Base-by-base conservation (phyloP, 352 stramenopile species). In the Saprolegnia parasitica region DNA sequence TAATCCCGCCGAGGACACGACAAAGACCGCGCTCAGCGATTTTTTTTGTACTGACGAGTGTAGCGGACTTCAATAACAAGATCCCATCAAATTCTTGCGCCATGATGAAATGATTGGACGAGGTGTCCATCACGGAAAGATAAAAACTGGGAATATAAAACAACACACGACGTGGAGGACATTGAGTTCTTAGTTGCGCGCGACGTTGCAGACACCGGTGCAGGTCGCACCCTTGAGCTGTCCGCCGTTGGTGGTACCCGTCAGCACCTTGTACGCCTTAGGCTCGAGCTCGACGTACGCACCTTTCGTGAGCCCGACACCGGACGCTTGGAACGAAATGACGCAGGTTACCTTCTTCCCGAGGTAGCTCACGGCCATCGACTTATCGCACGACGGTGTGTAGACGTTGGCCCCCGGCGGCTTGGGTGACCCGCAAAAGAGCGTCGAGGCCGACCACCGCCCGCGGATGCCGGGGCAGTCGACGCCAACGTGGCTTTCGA, bases 151-250 rank as follows among this genome's bases (percentile, higher is more conserved):
- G 13, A 16, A 4, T 60, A 24, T 4, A 60, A 26, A 21, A 24
- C 35, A 60, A 60, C 52, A 42, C 52, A 8, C 13, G 10, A 11
- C 1, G 52, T 24, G 24, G n/a, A n/a, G n/a, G n/a, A n/a, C n/a
- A n/a, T 9, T n/a, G 11, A 60, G 13, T 15, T 16, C 35, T 60
- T 60, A 60, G 52, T 40, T 60, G 35, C 52, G 52, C 11, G 52
- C 52, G 9, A 60, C 52, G 35, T 60, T 60, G 52, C 52, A 60
- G 24, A 60, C 52, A 60, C 52, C 52, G 20, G 52, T 42, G 52
- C 52, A 60, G 3, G 52, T 60, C 11, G 24, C 52, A 16, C 52
- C 52, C 11, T 60, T 15, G 52, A 60, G 13, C 35, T 60, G 52
- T 3, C 52, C 52, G 24, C 52, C 52, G 13, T 15, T 26, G 35